Base-by-base conservation (phyloP, 2,329 filamentous ascomycete genomes). In the Talaromyces sp. region DNA sequence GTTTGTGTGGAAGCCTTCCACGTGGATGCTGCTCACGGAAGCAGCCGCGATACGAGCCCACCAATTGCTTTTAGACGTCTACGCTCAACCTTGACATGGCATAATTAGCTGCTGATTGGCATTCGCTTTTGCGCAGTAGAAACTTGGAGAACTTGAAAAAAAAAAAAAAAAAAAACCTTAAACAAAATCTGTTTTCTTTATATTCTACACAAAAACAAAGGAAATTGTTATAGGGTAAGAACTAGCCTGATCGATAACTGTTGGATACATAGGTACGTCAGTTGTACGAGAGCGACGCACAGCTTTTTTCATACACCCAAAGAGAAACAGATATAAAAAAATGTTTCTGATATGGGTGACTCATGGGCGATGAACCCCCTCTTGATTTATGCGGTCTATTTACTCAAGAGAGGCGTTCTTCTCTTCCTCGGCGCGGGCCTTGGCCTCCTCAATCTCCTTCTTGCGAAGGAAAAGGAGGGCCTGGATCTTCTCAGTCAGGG, bases 401-500 rank as follows among this genome's bases (percentile, higher is more conserved):
- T 63, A 59, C 59, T 61, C 59, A 29, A 50, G 35, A 32, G 32
- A 14, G 27, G 62, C 62, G 29, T 52, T 56, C 71, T 75, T 75
- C 68, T 74, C 73, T 43, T 69, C 68, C 31, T 71, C 60, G 60
- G 69, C 70, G 51, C 73, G 74, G 52, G 69, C 69, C 64, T 80
- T 74, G 55, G 70, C 73, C 69, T 78, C 73, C 67, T 77, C 77
- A 69, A 80, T 70, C 68, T 79, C 74, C 67, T 78, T 77, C 69
- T 76, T 71, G 70, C 79, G 75, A 64, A 75, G 68, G 67, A 74
- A 78, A 62, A 82, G 75, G 63, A 87, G 75, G 46, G 80, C 78
- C 69, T 78, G 79, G 66, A 87, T 77, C 69, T 81, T 79, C 66
- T 85, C 81, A 49, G 66, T 68, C 64, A 77, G 69, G 60, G 66